These are phyloP conservation scores for Colletotrichum liriopes DNA, from an alignment of 2,329 filamentous ascomycete genomes.

Conservation along the genomic window DNA sequence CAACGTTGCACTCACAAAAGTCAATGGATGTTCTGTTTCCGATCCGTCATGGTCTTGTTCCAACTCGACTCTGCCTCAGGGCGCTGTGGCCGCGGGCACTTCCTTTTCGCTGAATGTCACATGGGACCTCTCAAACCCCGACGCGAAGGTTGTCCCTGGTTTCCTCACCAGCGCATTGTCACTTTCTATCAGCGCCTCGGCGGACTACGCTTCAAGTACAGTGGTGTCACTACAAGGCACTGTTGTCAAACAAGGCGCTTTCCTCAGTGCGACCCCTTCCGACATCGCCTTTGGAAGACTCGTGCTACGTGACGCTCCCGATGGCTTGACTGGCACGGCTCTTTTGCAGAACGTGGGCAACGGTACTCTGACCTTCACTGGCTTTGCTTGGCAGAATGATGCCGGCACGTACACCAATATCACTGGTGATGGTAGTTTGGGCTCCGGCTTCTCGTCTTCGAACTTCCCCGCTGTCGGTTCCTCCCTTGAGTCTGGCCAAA, in stretches of 20 bases:
- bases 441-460: constrained; percentile 51
- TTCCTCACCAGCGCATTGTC: constrained; percentile 54
- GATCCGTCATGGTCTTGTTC: constrained; percentile 55
- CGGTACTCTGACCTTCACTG: constrained; percentile 53
- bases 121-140: constrained; percentile 54
- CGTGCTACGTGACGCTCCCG: constrained; percentile 51
- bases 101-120: constrained; percentile 58
- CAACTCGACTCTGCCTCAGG: constrained; percentile 56
- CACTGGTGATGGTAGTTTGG: constrained; percentile 49
- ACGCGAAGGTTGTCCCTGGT: constrained; percentile 52
- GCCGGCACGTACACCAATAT: constrained; percentile 51
- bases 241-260: constrained; percentile 54
- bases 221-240: constrained; percentile 57
- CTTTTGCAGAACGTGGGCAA: constrained; percentile 57
- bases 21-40: constrained; percentile 55
- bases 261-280: constrained; percentile 54
- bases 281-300: constrained; percentile 58
- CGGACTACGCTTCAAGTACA: constrained; percentile 55
- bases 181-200: constrained; percentile 55
- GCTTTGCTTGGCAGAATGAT: constrained; percentile 52
- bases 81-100: constrained; percentile 52
- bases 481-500: constrained; percentile 50
- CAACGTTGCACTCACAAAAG: constrained; percentile 54
- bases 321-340: constrained; percentile 45
- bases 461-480: constrained; percentile 51